phyloP scores from a whole-genome alignment of 495 filamentous ascomycete species.

The Podospora pseudopauciseta region DNA sequence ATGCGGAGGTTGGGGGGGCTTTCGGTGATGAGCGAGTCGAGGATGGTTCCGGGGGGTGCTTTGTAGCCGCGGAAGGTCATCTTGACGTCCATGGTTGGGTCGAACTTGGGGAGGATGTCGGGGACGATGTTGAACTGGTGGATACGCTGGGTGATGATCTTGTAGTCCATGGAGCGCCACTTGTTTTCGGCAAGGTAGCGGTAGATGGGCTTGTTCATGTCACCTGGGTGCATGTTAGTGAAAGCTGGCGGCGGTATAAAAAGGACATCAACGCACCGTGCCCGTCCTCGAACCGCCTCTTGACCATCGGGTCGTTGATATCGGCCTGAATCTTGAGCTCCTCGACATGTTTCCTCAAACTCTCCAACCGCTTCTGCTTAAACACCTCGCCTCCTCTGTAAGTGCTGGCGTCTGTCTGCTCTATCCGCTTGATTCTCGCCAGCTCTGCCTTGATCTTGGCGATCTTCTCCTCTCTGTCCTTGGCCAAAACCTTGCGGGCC shows the following conservation, averaged over 20 bases:
- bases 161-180: slow-evolving; percentile 71
- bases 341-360: slow-evolving; percentile 71
- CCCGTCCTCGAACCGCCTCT: slow-evolving; percentile 93
- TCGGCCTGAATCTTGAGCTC: slow-evolving; percentile 84
- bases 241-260: background rate
- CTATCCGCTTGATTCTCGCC: slow-evolving; percentile 56
- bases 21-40: slow-evolving; percentile 67
- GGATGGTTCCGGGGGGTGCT: slow-evolving; percentile 70
- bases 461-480: slow-evolving; percentile 80
- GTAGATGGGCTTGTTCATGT: slow-evolving; percentile 97
- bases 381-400: slow-evolving; percentile 55
- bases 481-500: slow-evolving; percentile 74
- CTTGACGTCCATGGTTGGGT: slow-evolving; percentile 73
- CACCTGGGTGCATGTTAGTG: slow-evolving; percentile 52
- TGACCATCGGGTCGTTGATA: slow-evolving; percentile 92
- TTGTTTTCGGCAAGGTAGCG: slow-evolving; percentile 80
- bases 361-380: slow-evolving; percentile 62
- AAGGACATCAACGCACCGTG: slow-evolving; percentile 55
- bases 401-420: slow-evolving; percentile 55
- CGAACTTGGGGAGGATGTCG: slow-evolving; percentile 83
- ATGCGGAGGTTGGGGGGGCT: slow-evolving; percentile 68
- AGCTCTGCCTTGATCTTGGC: slow-evolving; percentile 57
- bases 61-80: slow-evolving; percentile 68
- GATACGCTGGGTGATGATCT: slow-evolving; percentile 81
- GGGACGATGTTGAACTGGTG: slow-evolving; percentile 84